Percentiles rank a stretch among this genome's conserved stretches.
Conservation (phyloP, 805 yeast species). For the Cyberlindnera japonica region DNA sequence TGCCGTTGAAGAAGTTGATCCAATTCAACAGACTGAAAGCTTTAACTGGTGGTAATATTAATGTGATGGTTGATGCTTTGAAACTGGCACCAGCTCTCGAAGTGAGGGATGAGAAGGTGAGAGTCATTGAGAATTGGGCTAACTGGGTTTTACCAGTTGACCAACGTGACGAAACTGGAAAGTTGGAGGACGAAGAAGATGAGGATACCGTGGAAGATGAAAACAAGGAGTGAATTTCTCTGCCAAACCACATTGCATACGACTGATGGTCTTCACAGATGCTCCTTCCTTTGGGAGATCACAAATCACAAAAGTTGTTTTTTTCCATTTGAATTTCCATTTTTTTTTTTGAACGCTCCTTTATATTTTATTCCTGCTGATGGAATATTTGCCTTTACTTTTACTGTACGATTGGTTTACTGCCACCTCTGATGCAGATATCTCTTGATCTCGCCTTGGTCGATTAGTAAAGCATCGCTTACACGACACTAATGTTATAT, state of each 20-base stretch:
- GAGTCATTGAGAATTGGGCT: conserved; percentile 53
- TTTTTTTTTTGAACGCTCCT: background rate
- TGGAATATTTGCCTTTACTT: too few relatives aligned
- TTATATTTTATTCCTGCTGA: too few relatives aligned
- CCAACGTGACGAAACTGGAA: conserved; percentile 44
- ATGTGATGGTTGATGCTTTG: conserved; percentile 27
- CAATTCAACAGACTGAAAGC: conserved; percentile 71
- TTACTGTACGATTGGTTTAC: too few relatives aligned
- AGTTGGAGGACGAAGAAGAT: conserved; percentile 34
- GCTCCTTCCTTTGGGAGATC: too few relatives aligned
- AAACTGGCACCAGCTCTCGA: conserved; percentile 27
- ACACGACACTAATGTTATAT: background rate
- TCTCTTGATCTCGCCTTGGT: too few relatives aligned
- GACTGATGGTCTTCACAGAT: background rate
- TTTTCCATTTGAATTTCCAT: background rate
- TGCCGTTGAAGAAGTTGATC: conserved; percentile 59
- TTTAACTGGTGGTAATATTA: conserved; percentile 52
- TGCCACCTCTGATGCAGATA: too few relatives aligned
- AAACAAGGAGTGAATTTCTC: background rate
- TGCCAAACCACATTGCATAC: background rate
- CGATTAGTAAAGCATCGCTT: too few relatives aligned
- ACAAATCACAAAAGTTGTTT: too few relatives aligned
- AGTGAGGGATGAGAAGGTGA: conserved; percentile 42
- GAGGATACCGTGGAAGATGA: conserved; percentile 2
- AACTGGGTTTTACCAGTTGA: conserved; percentile 64